Evolutionary conservation across 2,329 filamentous ascomycete genomes (phyloP), one percentile per base, ranked within the genome.

Genomic region (Cordyceps farinosa): DNA sequence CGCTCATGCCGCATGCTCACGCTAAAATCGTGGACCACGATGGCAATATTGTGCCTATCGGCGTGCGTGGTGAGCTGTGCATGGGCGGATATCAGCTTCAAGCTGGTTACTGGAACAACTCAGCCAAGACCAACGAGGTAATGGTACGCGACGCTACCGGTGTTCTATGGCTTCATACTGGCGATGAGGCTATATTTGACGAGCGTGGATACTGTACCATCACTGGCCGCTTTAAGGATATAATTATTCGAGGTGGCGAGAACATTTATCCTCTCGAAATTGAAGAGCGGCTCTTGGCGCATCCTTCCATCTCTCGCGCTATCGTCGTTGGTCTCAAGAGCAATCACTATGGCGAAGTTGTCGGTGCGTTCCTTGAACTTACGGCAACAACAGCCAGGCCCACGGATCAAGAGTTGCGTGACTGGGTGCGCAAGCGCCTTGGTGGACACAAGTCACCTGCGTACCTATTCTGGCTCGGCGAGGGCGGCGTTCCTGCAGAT

Each of bases 41-140:
- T 17, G 88, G 89, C 22, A 79, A 82, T 36, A 81, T 88, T 48
- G 82, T 93, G 10, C 89, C 88, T 0, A 75, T 91, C 15, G 90
- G 90, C 29, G 76, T 81, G 40, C 80, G 84, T 9, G 90, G 90
- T 22, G 90, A 94, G 77, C 82, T 94, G 29, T 92, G 89, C 72
- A 90, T 92, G 50, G 84, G 87, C 0, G 91, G 90, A 0, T 94
- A 92, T 73, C 89, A 91, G 74, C 78, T 93, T 11, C 90, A 89
- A 72, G 82, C 81, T 2, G 84, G 84, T 13, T 87, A 86, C 73
- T 87, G 81, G 83, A 84, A 90, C 70, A 92, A 92, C 74, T 83
- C 84, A 48, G 85, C 86, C 70, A 93, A 91, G 80, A 93, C 90
- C 1, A 84, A 82, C 64, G 84, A 86, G 74, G 77, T 79, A 9